Base-by-base conservation (phyloP, 1,284 basidiomycete genomes). In the Ustilago sp. region DNA sequence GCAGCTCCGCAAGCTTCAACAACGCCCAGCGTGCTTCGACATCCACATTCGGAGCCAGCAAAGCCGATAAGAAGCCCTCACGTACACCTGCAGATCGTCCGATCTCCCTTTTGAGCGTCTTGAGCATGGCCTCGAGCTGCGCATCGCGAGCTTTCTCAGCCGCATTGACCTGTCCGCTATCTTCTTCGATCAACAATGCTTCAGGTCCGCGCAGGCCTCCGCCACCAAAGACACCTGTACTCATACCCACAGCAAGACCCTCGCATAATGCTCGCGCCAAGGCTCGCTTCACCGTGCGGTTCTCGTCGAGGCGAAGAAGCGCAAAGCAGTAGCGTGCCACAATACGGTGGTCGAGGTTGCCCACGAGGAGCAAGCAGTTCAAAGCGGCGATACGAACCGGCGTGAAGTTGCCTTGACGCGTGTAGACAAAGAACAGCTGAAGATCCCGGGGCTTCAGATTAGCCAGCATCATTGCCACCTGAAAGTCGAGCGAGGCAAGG, bases 311-410 rank as follows among this genome's bases (percentile, higher is more conserved):
- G 3, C 92, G 90, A 87, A 98, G 91, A 60, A 98, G 91, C n/a
- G 94, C 90, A 66, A 97, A 90, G 79, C 98, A 89, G 85, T 98
- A 99, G 32, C 91, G 90, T 88, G 94, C 92, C 71, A 99, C 83
- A 5, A 87, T 91, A 55, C 87, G 88, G 58, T 88, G 87, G 23
- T 88, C 88, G 1, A 89, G 86, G 4, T 88, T 87, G 85, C 93
- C 94, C 54, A 93, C 93, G 65, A 98, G 89, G 87, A 99, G 92
- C 4, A 99, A 89, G 23, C 93, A 93, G 85, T 99, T 95, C 80
- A 99, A 95, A 3, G 97, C 96, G 3, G 93, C 91, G 58, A 94
- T 89, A 35, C 97, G 92, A 38, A 99, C 92, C 80, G 94, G 93
- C 5, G 92, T 92, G 80, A 93, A 95, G 45, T 83, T 83, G 54